Percentiles rank a stretch among this genome's conserved stretches.
Conservation (phyloP, 2,329 filamentous ascomycete genomes). For the Talaromyces sp. region DNA sequence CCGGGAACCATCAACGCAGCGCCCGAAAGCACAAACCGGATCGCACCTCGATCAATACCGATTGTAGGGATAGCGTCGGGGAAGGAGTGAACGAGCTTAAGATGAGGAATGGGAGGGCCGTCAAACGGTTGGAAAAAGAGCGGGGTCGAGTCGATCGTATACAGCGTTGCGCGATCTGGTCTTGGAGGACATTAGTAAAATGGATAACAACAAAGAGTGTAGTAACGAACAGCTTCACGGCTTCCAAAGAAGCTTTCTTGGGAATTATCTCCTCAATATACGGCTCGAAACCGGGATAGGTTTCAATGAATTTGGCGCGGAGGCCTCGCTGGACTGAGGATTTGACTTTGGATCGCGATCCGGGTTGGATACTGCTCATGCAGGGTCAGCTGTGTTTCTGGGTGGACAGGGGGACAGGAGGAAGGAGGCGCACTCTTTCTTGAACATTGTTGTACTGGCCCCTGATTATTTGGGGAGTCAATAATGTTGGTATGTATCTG, state of each 20-base stretch:
- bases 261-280: constrained; percentile 92
- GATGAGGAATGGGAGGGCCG: constrained; percentile 76
- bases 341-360: constrained; percentile 93
- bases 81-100: constrained; percentile 84
- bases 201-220: neutral
- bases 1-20: constrained; percentile 96
- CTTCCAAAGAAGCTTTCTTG: constrained; percentile 86
- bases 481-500: neutral
- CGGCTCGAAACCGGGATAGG: constrained; percentile 78
- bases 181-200: constrained; percentile 27
- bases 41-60: constrained; percentile 90
- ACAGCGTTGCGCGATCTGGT: constrained; percentile 83
- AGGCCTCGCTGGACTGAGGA: constrained; percentile 87
- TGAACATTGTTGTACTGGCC: constrained; percentile 64
- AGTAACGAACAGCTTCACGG: constrained; percentile 68
- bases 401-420: neutral
- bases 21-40: constrained; percentile 90
- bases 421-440: constrained; percentile 69
- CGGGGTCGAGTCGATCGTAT: constrained; percentile 70
- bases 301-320: constrained; percentile 73
- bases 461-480: neutral
- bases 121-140: constrained; percentile 88
- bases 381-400: neutral
- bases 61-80: constrained; percentile 77
- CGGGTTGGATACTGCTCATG: constrained; percentile 59